A percentile compares a stretch with the other conserved stretches of the same genome.
Evolutionary conservation across 768 basidiomycete species (phyloP).

Genomic region (Hygrocybe coccinea): DNA sequence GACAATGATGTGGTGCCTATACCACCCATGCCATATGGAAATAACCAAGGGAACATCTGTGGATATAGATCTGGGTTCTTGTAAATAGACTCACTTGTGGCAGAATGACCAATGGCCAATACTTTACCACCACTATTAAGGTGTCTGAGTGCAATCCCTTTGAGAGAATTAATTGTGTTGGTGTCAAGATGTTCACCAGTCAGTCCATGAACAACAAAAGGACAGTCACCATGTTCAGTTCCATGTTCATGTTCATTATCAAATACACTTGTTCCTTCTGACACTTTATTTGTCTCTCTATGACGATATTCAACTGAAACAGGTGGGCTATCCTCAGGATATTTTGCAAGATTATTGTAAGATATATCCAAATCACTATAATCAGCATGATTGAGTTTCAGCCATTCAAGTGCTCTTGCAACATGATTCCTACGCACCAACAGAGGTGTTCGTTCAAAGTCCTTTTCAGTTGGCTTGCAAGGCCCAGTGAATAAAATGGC

Average conservation of each 20-base stretch:
- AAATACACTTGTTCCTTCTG: slow-evolving; percentile 10
- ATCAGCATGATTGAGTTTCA: slow-evolving; percentile 30
- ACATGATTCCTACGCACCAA: slow-evolving; percentile 27
- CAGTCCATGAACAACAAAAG: slow-evolving; percentile 38
- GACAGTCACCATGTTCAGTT: slow-evolving; percentile 25
- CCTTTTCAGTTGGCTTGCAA: slow-evolving; percentile 20
- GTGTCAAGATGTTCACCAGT: slow-evolving; percentile 20
- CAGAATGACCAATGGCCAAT: slow-evolving; percentile 19
- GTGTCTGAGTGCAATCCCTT: slow-evolving; percentile 22
- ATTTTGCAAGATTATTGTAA: slow-evolving; percentile 16
- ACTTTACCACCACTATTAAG: slow-evolving; percentile 12
- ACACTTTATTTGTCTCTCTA: not conserved
- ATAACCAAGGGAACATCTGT: slow-evolving; percentile 33
- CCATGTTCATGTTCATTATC: slow-evolving; percentile 21
- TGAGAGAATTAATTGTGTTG: slow-evolving; percentile 12
- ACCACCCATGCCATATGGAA: slow-evolving; percentile 28
- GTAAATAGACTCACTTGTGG: slow-evolving; percentile 15
- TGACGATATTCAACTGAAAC: slow-evolving; percentile 20
- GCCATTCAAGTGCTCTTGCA: slow-evolving; percentile 27
- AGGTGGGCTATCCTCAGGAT: slow-evolving; percentile 17
- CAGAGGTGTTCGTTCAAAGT: slow-evolving; percentile 29
- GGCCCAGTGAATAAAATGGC: slow-evolving; percentile 32
- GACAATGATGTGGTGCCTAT: slow-evolving; percentile 14
- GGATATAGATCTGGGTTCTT: slow-evolving; percentile 29
- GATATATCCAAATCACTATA: slow-evolving; percentile 30